A percentile compares a stretch with the other conserved stretches of the same genome.
These are phyloP conservation scores for Acacia confusa DNA, from an alignment of 306 rosid species.

Conservation along the genomic window DNA sequence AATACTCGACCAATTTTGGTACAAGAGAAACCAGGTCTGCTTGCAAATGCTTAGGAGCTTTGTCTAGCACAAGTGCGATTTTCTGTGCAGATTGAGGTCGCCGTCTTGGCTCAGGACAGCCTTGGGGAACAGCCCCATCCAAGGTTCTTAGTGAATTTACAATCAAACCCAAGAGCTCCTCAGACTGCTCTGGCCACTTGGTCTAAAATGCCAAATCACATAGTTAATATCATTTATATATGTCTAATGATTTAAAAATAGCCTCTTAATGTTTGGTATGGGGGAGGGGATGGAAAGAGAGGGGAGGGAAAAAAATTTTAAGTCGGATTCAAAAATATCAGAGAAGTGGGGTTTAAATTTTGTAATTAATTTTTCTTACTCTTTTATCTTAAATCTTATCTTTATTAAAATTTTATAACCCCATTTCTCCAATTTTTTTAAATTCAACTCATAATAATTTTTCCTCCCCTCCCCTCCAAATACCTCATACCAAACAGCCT, in stretches of 20 bases:
- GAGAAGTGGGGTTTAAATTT: too few species aligned
- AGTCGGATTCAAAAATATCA: too few species aligned
- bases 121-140: constrained; percentile 94
- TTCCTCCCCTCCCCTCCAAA: too few species aligned
- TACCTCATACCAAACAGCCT: too few species aligned
- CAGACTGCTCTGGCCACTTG: constrained; percentile 99
- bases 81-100: constrained; percentile 96
- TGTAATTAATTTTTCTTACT: too few species aligned
- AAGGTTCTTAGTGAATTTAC: constrained; percentile 93
- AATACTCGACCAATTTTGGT: constrained; percentile 94
- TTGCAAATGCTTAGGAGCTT: constrained; percentile 95
- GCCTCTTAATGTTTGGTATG: background rate
- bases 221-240: constrained; percentile 26
- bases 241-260: constrained; percentile 11
- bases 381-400: too few species aligned
- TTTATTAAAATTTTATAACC: too few species aligned
- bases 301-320: too few species aligned
- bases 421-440: too few species aligned
- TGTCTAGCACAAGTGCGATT: constrained; percentile 90
- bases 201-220: constrained; percentile 57
- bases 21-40: constrained; percentile 85
- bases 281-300: too few species aligned
- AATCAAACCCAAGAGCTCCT: constrained; percentile 97
- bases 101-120: constrained; percentile 96
- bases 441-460: too few species aligned